Evolutionary conservation across 2,329 filamentous ascomycete species (phyloP).

Genomic region (Epichloe gansuensis): DNA sequence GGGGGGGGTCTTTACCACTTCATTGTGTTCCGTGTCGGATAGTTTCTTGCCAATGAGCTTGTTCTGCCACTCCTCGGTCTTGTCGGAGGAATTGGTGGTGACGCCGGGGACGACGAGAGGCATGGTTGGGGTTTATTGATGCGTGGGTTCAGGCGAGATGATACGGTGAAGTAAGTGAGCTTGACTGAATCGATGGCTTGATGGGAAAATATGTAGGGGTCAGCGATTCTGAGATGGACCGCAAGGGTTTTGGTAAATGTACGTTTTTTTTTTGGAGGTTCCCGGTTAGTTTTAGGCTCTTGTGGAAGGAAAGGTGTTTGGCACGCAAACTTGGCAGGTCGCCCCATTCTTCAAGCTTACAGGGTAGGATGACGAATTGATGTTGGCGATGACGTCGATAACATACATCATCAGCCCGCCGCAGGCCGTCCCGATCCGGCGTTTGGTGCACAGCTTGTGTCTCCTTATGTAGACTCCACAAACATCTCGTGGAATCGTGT

Average conservation of each 20-base stretch:
- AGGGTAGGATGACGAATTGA: conserved; percentile 1
- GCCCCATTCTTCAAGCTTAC: background rate
- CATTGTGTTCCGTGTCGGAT: conserved; percentile 34
- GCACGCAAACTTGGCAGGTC: background rate
- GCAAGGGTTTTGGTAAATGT: background rate
- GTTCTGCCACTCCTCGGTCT: conserved; percentile 45
- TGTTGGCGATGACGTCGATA: conserved; percentile 3
- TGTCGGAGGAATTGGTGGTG: conserved; percentile 31
- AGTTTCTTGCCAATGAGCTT: conserved; percentile 54
- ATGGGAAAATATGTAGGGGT: background rate
- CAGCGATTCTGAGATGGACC: too few species aligned
- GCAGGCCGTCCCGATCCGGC: too few species aligned
- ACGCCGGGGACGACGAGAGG: conserved; percentile 52
- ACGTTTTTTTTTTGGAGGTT: background rate
- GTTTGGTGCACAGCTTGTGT: too few species aligned
- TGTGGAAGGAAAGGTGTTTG: too few species aligned
- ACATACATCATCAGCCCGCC: too few species aligned
- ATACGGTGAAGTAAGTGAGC: background rate
- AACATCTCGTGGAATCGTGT: too few species aligned
- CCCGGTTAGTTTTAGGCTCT: too few species aligned
- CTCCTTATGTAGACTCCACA: too few species aligned
- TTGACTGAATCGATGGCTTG: background rate
- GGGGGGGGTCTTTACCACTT: conserved; percentile 32
- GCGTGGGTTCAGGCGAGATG: background rate
- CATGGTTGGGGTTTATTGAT: conserved; percentile 28